phyloP scores from a whole-genome alignment of 768 basidiomycete genomes.

The Agaricus subrufescens region DNA sequence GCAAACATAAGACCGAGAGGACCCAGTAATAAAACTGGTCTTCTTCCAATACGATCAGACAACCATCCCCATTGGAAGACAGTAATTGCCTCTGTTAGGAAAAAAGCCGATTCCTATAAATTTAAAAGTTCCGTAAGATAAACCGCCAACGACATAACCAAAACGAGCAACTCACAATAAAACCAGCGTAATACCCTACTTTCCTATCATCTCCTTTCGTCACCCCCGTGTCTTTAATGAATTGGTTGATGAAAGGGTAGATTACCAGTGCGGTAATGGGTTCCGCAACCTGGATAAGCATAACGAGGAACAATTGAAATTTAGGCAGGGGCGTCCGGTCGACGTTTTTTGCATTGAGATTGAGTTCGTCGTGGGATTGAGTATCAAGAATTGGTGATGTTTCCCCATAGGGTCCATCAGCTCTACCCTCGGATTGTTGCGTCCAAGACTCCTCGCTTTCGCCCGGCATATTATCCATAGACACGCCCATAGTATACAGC shows the following conservation, averaged over 20 bases:
- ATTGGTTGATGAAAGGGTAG: conserved; percentile 42
- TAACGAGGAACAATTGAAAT: conserved; percentile 33
- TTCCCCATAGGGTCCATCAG: background rate
- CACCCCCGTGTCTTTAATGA: conserved; percentile 38
- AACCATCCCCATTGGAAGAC: conserved; percentile 41
- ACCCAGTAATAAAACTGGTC: conserved; percentile 39
- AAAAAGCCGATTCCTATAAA: conserved; percentile 38
- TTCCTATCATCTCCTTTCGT: conserved; percentile 39
- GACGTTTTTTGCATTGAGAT: background rate
- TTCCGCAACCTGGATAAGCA: conserved; percentile 37
- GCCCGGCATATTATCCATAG: background rate
- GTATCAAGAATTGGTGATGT: background rate
- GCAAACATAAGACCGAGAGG: conserved; percentile 35
- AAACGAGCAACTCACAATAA: conserved; percentile 30
- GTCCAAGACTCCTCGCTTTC: background rate
- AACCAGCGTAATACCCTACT: conserved; percentile 44
- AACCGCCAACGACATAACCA: background rate
- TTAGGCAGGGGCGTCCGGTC: conserved; percentile 34
- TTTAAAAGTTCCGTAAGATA: background rate
- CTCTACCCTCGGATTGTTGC: background rate
- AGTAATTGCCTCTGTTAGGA: conserved; percentile 37
- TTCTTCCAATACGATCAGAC: conserved; percentile 41
- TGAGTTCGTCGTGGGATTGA: background rate
- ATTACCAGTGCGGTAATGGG: conserved; percentile 40
- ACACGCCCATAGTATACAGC: no score